phyloP scores from a whole-genome alignment of 2,329 filamentous ascomycete genomes.

The Penicillium expansum region DNA sequence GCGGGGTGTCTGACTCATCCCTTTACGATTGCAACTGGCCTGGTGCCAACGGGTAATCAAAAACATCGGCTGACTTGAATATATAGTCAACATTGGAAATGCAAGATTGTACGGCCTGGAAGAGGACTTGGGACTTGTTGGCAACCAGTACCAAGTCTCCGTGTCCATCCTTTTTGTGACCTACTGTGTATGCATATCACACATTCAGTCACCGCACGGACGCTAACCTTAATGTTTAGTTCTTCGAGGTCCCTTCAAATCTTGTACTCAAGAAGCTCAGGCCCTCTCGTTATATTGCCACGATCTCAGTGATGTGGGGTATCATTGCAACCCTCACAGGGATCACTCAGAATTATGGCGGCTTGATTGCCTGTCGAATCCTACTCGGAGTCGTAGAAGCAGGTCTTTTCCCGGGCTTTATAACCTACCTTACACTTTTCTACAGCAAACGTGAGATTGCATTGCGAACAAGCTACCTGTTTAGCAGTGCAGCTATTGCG shows the following conservation, averaged over 20 bases:
- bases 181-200: constrained; percentile 47
- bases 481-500: constrained; percentile 62
- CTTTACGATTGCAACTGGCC: background rate
- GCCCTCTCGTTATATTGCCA: constrained; percentile 56
- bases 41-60: background rate
- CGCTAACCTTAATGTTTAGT: constrained; percentile 17
- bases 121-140: constrained; percentile 58
- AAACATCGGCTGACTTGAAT: constrained; percentile 1
- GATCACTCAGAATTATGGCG: constrained; percentile 62
- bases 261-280: constrained; percentile 62
- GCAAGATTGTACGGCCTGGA: constrained; percentile 64
- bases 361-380: constrained; percentile 66
- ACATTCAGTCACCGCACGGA: background rate
- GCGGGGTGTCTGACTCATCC: constrained; percentile 1
- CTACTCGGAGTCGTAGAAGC: constrained; percentile 68
- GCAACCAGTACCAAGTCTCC: constrained; percentile 67
- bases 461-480: constrained; percentile 69
- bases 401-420: constrained; percentile 65
- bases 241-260: constrained; percentile 65
- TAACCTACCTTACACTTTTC: constrained; percentile 72
- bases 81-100: constrained; percentile 68
- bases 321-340: constrained; percentile 55
- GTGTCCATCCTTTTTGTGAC: constrained; percentile 68
- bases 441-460: constrained; percentile 73
- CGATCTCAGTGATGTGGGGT: constrained; percentile 61